These are phyloP conservation scores for Bipolaris victoriae DNA, from an alignment of 2,329 filamentous ascomycete species.

Conservation along the genomic window DNA sequence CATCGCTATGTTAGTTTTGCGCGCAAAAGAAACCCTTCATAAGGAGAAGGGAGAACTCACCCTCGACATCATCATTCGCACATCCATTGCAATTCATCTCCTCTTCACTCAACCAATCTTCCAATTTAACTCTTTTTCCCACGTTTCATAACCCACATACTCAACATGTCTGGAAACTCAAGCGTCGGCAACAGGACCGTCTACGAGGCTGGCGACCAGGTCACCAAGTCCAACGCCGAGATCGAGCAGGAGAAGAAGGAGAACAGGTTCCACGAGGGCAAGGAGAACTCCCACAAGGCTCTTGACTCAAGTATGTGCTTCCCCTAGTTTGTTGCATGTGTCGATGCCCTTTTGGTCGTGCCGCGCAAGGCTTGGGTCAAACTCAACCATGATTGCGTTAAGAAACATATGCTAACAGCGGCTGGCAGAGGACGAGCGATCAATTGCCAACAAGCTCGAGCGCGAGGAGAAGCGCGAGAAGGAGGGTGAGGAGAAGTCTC, in stretches of 20 bases:
- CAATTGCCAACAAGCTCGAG: constrained; percentile 73
- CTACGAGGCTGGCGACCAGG: constrained; percentile 81
- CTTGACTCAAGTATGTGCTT: constrained; percentile 71
- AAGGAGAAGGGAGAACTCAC: constrained; percentile 12
- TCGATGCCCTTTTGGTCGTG: background rate
- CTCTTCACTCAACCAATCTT: background rate
- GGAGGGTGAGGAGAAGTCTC: constrained; percentile 41
- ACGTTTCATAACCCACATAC: constrained; percentile 6
- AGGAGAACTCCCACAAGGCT: constrained; percentile 69
- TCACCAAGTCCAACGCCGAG: constrained; percentile 64
- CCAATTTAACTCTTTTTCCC: background rate
- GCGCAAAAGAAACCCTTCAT: constrained; percentile 17
- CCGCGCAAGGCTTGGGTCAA: background rate
- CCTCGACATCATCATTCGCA: background rate
- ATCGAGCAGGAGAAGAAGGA: constrained; percentile 59
- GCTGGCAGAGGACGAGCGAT: constrained; percentile 67
- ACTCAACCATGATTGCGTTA: background rate
- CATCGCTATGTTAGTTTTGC: constrained; percentile 25
- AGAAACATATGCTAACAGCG: constrained; percentile 34
- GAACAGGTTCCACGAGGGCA: constrained; percentile 74
- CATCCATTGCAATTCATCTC: constrained; percentile 4
- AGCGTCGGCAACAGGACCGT: constrained; percentile 69
- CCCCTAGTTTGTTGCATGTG: background rate
- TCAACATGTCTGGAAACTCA: constrained; percentile 61
- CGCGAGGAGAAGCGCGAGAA: constrained; percentile 64